Base-by-base conservation (phyloP, 441 rosid species). In the Bocquillonia castaneifolia region DNA sequence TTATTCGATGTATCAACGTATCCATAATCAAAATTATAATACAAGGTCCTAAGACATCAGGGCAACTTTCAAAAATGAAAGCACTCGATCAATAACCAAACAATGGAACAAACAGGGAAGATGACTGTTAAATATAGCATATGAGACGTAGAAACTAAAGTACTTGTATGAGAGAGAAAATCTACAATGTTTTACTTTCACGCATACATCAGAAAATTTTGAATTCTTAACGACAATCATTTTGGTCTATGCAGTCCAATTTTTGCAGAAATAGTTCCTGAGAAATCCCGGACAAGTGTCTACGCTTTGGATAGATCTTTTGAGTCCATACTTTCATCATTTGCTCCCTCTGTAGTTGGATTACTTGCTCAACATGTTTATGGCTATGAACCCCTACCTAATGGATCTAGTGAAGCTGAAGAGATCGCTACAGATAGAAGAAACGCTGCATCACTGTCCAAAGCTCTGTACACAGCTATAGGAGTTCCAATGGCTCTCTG, bases 211-310 rank as follows among this genome's bases (percentile, higher is more conserved):
- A n/a, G n/a, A n/a, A 6, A 4, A 32, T 40, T 51, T 12, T 17
- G 34, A 25, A 15, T 34, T 52, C 55, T 25, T 59, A 36, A 25
- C 20, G n/a, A 29, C 34, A 25, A 22, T 34, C 37, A 36, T 64
- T 22, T 58, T 72, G 74, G 72, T 36, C 64, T 26, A 56, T 64
- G 72, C 73, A 84, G 84, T 74, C 81, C 87, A 32, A 81, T 81
- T 34, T 81, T 81, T 59, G 85, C 82, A 59, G 85, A 83, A 70
- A 79, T 83, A 64, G 87, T 83, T 9, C 81, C 82, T 7, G 79
- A 76, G 60, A 83, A 58, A 58, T 83, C 85, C 6, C 75, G 84
- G 57, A 83, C 85, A 42, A 83, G 79, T 25, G 77, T 83, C n/a
- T 81, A 77, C 42, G 83, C 87, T 0, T 59, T 81, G 81, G 87